A percentile compares a stretch with the other conserved stretches of the same genome.
Conservation (phyloP, 1,139 yeast genomes). For the Saccharomycopsis hybrid region DNA sequence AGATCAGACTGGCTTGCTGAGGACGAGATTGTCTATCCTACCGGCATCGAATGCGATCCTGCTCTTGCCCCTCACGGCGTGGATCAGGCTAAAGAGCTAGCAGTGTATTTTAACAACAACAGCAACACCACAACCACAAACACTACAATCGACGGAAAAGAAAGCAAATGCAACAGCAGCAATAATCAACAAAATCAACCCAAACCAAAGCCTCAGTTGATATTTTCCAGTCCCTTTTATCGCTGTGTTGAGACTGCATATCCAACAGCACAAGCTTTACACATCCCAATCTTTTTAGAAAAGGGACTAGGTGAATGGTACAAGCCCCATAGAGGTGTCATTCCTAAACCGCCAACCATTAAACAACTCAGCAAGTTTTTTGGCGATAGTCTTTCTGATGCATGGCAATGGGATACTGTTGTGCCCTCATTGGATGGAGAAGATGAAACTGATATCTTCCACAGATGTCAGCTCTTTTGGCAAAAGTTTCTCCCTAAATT, state of each 20-base stretch:
- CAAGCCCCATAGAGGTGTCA: constrained; percentile 38
- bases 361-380: constrained; percentile 38
- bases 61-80: constrained; percentile 59
- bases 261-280: constrained; percentile 41
- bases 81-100: constrained; percentile 50
- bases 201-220: constrained; percentile 40
- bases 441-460: constrained; percentile 40
- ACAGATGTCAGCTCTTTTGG: constrained; percentile 43
- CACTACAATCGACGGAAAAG: too few relatives aligned
- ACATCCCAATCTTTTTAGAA: constrained; percentile 41
- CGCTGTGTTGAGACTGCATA: constrained; percentile 52
- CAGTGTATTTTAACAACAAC: constrained; percentile 30
- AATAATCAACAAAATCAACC: constrained; percentile 23
- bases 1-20: constrained; percentile 52
- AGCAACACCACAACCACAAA: not conserved
- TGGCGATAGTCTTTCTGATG: constrained; percentile 32
- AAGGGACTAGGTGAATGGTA: constrained; percentile 61
- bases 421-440: constrained; percentile 47
- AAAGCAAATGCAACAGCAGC: too few relatives aligned
- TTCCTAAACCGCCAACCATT: constrained; percentile 47
- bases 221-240: constrained; percentile 53
- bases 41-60: constrained; percentile 57
- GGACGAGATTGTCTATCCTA: constrained; percentile 63
- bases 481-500: constrained; percentile 39
- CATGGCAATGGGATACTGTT: constrained; percentile 41